Conservation (phyloP, 1,139 yeast species). For the Taiozyma sp. region DNA sequence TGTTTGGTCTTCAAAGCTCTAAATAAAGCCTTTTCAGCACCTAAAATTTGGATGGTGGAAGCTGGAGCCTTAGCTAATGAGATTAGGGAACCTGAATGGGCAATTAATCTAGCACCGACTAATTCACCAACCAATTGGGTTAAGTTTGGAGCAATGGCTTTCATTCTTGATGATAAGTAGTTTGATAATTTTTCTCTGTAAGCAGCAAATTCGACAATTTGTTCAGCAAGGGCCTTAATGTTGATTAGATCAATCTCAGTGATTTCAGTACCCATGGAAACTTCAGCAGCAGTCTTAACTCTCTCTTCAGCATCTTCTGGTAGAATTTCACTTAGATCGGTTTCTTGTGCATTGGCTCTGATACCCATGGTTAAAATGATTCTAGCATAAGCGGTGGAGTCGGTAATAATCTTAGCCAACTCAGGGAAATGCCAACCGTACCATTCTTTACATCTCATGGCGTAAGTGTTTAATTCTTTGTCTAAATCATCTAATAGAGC, state of each 20-base stretch:
- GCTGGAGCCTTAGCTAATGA: slow-evolving; percentile 98
- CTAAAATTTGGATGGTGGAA: slow-evolving; percentile 95
- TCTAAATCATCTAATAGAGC: slow-evolving; percentile 95
- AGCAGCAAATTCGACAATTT: slow-evolving; percentile 90
- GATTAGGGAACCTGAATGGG: slow-evolving; percentile 94
- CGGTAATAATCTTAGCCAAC: slow-evolving; percentile 93
- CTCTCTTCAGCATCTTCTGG: slow-evolving; percentile 89
- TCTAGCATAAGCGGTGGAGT: slow-evolving; percentile 92
- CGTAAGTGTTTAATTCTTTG: slow-evolving; percentile 94
- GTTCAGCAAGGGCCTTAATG: slow-evolving; percentile 85
- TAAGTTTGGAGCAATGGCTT: slow-evolving; percentile 96
- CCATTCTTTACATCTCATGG: slow-evolving; percentile 99
- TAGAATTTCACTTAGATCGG: slow-evolving; percentile 84
- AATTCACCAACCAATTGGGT: slow-evolving; percentile 95
- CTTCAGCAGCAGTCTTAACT: slow-evolving; percentile 90
- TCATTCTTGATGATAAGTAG: slow-evolving; percentile 91
- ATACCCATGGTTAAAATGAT: slow-evolving; percentile 91
- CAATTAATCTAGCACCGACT: slow-evolving; percentile 96
- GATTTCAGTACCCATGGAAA: slow-evolving; percentile 98
- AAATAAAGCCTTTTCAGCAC: slow-evolving; percentile 99
- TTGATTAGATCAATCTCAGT: slow-evolving; percentile 83
- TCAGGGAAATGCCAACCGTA: slow-evolving; percentile 99
- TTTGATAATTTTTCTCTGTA: slow-evolving; percentile 90
- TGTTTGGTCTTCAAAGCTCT: slow-evolving; percentile 98
- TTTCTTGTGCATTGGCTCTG: slow-evolving; percentile 84